Percentiles rank a stretch among this genome's conserved stretches.
Conservation (phyloP, 192 early-diverging fungal genomes). For the Umbelopsis ramanniana region DNA sequence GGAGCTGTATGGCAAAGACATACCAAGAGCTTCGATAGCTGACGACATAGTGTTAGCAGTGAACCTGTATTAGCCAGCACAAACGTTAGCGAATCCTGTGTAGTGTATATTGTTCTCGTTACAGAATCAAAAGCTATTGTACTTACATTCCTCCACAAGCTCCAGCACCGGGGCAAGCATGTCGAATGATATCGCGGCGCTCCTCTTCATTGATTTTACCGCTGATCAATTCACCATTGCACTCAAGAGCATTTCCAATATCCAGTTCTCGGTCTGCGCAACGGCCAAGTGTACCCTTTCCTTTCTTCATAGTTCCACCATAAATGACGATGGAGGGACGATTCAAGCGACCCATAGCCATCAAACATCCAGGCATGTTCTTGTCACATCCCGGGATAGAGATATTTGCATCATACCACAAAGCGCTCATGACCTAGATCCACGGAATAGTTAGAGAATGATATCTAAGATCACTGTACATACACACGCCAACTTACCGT, state of each 20-base stretch:
- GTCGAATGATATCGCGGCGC: constrained; percentile 70
- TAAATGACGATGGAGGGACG: constrained; percentile 97
- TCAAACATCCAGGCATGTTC: constrained; percentile 98
- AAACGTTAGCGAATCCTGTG: not conserved
- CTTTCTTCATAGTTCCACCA: constrained; percentile 93
- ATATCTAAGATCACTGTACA: not conserved
- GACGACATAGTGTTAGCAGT: constrained; percentile 68
- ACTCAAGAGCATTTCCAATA: constrained; percentile 94
- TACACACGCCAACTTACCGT: constrained; percentile 61
- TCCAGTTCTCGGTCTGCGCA: constrained; percentile 67
- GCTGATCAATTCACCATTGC: constrained; percentile 88
- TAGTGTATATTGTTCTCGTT: not conserved
- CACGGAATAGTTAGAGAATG: not conserved
- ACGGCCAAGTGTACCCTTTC: constrained; percentile 58
- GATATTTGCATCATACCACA: constrained; percentile 99
- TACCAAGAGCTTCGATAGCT: constrained; percentile 97
- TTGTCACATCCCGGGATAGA: constrained; percentile 82
- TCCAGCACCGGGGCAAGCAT: constrained; percentile 87
- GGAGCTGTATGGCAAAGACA: constrained; percentile 94
- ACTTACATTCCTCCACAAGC: constrained; percentile 98
- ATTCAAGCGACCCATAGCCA: constrained; percentile 94
- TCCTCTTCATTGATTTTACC: constrained; percentile 92
- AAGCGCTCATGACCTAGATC: constrained; percentile 82
- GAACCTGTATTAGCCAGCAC: not conserved
- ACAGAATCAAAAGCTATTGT: not conserved